Conservation (phyloP, 75 land plant genomes). For the Chamaecyparis obtusa region DNA sequence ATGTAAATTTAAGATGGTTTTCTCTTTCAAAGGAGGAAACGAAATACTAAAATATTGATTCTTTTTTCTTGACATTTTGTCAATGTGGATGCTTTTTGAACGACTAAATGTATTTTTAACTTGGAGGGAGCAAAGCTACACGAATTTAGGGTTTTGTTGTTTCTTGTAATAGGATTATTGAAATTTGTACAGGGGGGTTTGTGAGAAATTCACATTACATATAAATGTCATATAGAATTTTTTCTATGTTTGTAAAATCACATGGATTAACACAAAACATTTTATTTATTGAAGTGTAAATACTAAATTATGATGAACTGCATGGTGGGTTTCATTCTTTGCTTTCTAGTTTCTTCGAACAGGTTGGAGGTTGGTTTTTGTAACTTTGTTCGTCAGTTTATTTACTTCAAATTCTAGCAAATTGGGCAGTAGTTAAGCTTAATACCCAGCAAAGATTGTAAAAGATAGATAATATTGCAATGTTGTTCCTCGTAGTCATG, state of each 20-base stretch:
- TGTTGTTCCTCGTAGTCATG: constrained; percentile 26
- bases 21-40: neutral
- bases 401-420: neutral
- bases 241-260: neutral
- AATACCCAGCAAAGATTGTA: neutral
- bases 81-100: neutral
- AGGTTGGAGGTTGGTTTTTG: neutral
- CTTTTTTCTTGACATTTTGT: neutral
- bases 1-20: neutral
- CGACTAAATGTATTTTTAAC: neutral
- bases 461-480: constrained; percentile 2
- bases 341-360: neutral
- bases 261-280: neutral
- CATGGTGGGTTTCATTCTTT: neutral
- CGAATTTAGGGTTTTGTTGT: neutral
- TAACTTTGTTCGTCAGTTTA: neutral
- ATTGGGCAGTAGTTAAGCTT: neutral
- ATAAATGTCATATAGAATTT: neutral
- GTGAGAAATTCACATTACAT: neutral
- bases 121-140: neutral
- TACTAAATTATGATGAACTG: neutral
- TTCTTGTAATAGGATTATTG: neutral
- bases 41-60: neutral
- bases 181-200: neutral
- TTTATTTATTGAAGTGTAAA: neutral